Evolutionary conservation across 257 asterid genomes (phyloP).

Genomic region (Primulina eburnea): DNA sequence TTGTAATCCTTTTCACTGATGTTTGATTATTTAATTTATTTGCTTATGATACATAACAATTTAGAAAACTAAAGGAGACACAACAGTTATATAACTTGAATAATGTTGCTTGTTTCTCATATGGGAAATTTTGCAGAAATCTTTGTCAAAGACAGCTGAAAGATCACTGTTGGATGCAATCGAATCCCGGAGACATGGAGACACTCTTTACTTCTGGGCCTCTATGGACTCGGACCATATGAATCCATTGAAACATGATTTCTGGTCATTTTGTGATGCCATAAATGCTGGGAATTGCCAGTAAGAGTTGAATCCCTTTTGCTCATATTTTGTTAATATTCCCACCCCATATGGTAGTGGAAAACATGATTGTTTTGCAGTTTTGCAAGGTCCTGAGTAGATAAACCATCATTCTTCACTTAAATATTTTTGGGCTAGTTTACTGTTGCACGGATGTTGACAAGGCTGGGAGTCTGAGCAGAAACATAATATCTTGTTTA

Average conservation of each 20-base stretch:
- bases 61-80: background rate
- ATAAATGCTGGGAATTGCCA: conserved; percentile 66
- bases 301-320: conserved; percentile 42
- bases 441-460: background rate
- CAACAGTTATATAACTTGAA: background rate
- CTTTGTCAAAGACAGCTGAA: conserved; percentile 55
- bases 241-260: conserved; percentile 40
- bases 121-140: conserved; percentile 47
- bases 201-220: conserved; percentile 50
- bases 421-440: background rate
- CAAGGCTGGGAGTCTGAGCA: background rate
- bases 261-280: conserved; percentile 57
- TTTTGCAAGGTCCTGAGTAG: background rate
- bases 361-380: background rate
- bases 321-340: background rate
- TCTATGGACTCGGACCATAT: conserved; percentile 59
- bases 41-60: background rate
- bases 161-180: conserved; percentile 37
- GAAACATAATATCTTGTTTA: background rate
- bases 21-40: background rate
- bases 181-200: conserved; percentile 46
- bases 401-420: background rate
- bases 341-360: background rate
- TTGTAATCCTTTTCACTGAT: background rate
- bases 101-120: conserved; percentile 27